phyloP scores from a whole-genome alignment of 1,284 basidiomycete genomes.

The Nidula niveotomentosa region DNA sequence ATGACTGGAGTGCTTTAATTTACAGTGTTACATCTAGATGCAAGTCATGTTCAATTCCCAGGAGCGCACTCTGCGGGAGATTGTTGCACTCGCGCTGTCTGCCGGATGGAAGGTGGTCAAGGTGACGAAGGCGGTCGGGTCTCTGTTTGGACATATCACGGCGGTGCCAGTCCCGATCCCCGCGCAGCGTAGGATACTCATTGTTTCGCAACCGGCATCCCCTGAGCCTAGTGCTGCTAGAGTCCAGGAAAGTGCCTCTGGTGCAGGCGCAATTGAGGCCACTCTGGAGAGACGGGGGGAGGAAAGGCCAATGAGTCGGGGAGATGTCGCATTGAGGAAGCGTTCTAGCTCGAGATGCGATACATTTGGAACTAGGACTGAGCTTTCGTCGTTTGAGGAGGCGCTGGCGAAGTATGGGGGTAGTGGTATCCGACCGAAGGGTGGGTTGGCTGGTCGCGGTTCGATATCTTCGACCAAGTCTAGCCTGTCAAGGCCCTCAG shows the following conservation, averaged over 20 bases:
- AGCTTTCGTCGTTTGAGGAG: conserved; percentile 41
- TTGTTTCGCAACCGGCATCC: background rate
- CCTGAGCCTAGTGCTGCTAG: background rate
- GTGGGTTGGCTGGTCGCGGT: conserved; percentile 9
- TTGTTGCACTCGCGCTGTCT: conserved; percentile 50
- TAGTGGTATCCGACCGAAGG: conserved; percentile 21
- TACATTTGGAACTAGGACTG: conserved; percentile 52
- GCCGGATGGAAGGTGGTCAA: conserved; percentile 69
- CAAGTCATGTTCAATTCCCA: conserved; percentile 68
- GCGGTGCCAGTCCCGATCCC: conserved; percentile 59
- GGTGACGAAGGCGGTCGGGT: conserved; percentile 57
- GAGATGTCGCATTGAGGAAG: conserved; percentile 26
- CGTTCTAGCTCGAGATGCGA: conserved; percentile 46
- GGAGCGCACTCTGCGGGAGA: conserved; percentile 69
- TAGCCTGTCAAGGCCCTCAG: conserved; percentile 13
- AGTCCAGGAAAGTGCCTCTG: background rate
- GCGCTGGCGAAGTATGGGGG: conserved; percentile 36
- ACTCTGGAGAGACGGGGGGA: conserved; percentile 4
- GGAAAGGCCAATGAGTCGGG: conserved; percentile 9
- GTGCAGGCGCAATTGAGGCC: conserved; percentile 4
- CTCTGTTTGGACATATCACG: conserved; percentile 65
- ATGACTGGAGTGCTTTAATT: background rate
- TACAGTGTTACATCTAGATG: conserved; percentile 45
- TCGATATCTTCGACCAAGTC: conserved; percentile 3
- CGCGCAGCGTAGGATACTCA: background rate